phyloP scores from a whole-genome alignment of 129 eudicot genomes.

The Flaveria bidentis region DNA sequence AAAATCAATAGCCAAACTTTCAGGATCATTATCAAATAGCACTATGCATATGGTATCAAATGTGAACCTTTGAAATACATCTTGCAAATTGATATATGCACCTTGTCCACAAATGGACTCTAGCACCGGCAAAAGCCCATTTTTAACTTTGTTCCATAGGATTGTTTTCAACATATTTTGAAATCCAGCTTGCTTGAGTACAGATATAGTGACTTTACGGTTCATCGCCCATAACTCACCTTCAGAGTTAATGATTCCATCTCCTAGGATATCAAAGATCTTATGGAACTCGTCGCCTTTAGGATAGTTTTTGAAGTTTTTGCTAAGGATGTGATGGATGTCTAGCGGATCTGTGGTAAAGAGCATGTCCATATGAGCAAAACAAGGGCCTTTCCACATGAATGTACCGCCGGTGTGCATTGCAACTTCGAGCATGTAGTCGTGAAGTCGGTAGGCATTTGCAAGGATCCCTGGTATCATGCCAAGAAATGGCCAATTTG shows the following conservation, averaged over 20 bases:
- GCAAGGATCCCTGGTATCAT: not conserved
- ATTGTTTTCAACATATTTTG: not conserved
- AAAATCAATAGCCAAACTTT: slow-evolving; percentile 24
- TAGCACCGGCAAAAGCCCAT: slow-evolving; percentile 33
- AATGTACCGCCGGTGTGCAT: not conserved
- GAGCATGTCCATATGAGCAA: not conserved
- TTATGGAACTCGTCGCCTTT: not conserved
- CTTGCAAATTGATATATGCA: slow-evolving; percentile 26
- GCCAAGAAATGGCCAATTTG: slow-evolving; percentile 5
- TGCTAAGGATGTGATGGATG: slow-evolving; percentile 7
- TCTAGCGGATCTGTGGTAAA: not conserved
- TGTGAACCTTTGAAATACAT: slow-evolving; percentile 42
- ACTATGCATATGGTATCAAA: slow-evolving; percentile 35
- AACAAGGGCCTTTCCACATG: slow-evolving; percentile 13
- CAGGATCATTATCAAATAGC: slow-evolving; percentile 37
- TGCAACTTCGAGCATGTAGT: not conserved
- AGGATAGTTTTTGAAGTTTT: slow-evolving; percentile 1
- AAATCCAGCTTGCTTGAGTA: not conserved
- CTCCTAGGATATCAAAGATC: not conserved
- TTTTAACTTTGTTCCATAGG: not conserved
- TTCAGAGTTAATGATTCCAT: not conserved
- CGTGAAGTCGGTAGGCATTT: not conserved
- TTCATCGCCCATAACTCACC: not conserved
- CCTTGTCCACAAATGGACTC: not conserved
- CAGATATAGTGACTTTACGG: not conserved